A percentile compares a stretch with the other conserved stretches of the same genome.
Evolutionary conservation across 345 rosid genomes (phyloP).

Genomic region (Acer negundo): DNA sequence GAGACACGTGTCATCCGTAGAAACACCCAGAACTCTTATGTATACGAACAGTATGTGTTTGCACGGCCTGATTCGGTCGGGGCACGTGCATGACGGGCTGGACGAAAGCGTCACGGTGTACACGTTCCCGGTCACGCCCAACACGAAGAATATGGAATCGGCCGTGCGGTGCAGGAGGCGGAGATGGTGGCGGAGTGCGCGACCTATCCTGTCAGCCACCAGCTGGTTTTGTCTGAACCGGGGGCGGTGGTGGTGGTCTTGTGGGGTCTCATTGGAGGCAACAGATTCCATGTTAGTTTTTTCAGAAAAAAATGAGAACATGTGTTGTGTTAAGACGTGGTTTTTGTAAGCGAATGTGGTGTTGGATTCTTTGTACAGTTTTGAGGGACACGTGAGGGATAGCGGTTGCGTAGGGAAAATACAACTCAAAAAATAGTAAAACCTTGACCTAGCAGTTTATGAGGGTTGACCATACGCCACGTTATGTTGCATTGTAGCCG

Average conservation of each 20-base stretch:
- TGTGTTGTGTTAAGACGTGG: no score
- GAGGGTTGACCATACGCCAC: constrained; percentile 31
- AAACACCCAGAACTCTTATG: constrained; percentile 68
- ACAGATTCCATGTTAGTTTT: constrained; percentile 44
- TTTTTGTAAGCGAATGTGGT: neutral
- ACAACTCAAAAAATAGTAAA: neutral
- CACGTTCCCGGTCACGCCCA: constrained; percentile 89
- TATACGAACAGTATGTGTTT: constrained; percentile 81
- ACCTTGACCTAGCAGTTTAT: neutral
- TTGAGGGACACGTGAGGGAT: constrained; percentile 52
- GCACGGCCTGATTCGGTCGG: constrained; percentile 84
- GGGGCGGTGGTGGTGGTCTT: constrained; percentile 20
- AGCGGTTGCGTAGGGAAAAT: constrained; percentile 39
- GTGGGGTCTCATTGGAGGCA: constrained; percentile 39
- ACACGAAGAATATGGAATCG: constrained; percentile 56
- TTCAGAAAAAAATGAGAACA: no score
- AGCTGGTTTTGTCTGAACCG: constrained; percentile 46
- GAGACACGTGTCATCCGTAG: constrained; percentile 64
- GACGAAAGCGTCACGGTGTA: constrained; percentile 65
- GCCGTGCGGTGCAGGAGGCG: constrained; percentile 62
- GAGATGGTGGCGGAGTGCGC: constrained; percentile 72
- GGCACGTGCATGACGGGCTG: constrained; percentile 78
- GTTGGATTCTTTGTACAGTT: constrained; percentile 47
- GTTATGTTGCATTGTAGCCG: neutral
- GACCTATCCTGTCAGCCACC: constrained; percentile 53